phyloP scores from a whole-genome alignment of 2,329 filamentous ascomycete species.

The Monilinia vaccinii-corymbosi region DNA sequence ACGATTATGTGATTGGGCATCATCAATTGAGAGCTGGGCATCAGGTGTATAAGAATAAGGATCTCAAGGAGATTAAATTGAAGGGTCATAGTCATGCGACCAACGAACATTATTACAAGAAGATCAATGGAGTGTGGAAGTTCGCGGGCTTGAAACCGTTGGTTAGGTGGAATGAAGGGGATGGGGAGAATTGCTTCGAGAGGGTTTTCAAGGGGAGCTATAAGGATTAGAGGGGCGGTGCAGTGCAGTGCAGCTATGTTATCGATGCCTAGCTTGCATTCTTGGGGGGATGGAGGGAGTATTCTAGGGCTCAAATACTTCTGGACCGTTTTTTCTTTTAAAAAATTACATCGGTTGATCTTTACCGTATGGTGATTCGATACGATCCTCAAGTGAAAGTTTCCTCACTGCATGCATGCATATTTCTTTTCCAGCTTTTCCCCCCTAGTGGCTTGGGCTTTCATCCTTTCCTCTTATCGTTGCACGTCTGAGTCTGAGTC shows the following conservation, averaged over 20 bases:
- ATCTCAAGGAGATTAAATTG: slow-evolving; percentile 17
- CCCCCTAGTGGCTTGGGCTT: too few species aligned
- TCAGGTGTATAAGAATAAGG: slow-evolving; percentile 16
- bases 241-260: too few species aligned
- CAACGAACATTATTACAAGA: slow-evolving; percentile 24
- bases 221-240: not conserved
- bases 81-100: slow-evolving; percentile 24
- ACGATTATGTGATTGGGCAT: slow-evolving; percentile 48
- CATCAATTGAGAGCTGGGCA: slow-evolving; percentile 24
- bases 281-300: not conserved
- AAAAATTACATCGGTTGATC: too few species aligned
- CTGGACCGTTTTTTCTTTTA: too few species aligned
- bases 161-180: slow-evolving; percentile 23
- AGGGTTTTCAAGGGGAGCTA: slow-evolving; percentile 24
- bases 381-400: too few species aligned
- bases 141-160: slow-evolving; percentile 25
- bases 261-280: not conserved
- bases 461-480: too few species aligned
- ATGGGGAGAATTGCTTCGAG: slow-evolving; percentile 20
- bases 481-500: too few species aligned
- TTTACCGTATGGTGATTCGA: too few species aligned
- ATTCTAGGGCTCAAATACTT: not conserved
- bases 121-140: slow-evolving; percentile 25
- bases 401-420: too few species aligned
- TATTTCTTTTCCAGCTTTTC: too few species aligned